A percentile compares a stretch with the other conserved stretches of the same genome.
Evolutionary conservation across 768 basidiomycete species (phyloP).

Genomic region (Lentinus brumalis): DNA sequence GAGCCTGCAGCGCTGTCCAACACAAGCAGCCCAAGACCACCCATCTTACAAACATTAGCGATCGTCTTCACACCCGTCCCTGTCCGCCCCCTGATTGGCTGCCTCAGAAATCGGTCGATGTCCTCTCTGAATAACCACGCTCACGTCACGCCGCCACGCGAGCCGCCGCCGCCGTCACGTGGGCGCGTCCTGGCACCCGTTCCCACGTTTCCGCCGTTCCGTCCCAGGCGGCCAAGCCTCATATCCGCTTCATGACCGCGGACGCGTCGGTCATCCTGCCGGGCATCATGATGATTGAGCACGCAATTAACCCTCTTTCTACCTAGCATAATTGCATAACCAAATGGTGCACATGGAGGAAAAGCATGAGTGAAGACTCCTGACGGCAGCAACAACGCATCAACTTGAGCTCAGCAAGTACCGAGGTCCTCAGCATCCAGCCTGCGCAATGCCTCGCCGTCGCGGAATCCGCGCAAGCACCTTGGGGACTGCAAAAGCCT

Average conservation of each 20-base stretch:
- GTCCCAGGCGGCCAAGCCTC: no score
- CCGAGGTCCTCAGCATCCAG: conserved; percentile 1
- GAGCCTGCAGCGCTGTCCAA: not conserved
- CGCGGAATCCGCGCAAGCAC: conserved; percentile 11
- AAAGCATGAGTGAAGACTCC: not conserved
- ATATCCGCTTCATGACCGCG: not conserved
- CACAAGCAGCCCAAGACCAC: not conserved
- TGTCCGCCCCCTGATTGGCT: conserved; percentile 16
- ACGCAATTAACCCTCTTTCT: not conserved
- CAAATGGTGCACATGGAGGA: not conserved
- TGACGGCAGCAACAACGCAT: not conserved
- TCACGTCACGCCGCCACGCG: not conserved
- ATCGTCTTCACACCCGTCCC: conserved; percentile 6
- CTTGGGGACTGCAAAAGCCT: conserved; percentile 9
- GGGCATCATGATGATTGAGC: not conserved
- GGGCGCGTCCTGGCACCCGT: conserved; percentile 2
- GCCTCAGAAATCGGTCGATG: conserved; percentile 15
- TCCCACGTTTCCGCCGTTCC: no score
- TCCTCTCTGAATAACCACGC: not conserved
- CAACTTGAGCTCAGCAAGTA: not conserved
- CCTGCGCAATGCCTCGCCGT: not conserved
- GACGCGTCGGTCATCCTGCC: conserved; percentile 3
- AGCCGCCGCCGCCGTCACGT: conserved; percentile 1
- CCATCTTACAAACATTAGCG: conserved; percentile 5
- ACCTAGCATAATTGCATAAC: not conserved